Conservation (phyloP, 148 eudicot species). For the Bassia scoparia region DNA sequence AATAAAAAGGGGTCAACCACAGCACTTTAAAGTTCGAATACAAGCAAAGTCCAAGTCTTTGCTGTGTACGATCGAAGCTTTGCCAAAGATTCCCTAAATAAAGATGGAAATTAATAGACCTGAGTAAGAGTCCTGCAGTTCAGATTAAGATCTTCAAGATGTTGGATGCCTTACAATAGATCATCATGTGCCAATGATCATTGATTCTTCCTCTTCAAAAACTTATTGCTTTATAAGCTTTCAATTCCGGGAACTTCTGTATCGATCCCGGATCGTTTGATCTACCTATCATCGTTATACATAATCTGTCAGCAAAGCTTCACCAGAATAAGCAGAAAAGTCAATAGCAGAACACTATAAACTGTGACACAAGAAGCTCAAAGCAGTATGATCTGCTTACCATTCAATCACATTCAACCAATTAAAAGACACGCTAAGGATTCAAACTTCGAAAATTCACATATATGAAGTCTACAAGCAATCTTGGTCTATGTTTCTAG, state of each 20-base stretch:
- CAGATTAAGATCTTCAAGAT: conserved; percentile 1
- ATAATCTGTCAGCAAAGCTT: neutral
- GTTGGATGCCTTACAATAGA: conserved; percentile 12
- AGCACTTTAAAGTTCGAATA: neutral
- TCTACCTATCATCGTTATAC: neutral
- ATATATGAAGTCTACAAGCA: neutral
- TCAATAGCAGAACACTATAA: neutral
- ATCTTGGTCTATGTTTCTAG: neutral
- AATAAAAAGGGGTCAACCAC: neutral
- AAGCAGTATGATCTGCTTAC: neutral
- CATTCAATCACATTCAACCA: neutral
- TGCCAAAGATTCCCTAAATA: neutral
- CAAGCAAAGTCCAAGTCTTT: neutral
- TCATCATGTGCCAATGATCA: conserved; percentile 15
- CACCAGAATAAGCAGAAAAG: neutral
- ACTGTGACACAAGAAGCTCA: too few relatives aligned
- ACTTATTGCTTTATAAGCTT: neutral
- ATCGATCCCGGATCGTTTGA: neutral
- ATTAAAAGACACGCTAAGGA: neutral
- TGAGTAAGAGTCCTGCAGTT: conserved; percentile 22
- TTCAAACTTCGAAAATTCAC: neutral
- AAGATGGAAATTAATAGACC: conserved; percentile 1
- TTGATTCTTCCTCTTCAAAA: neutral
- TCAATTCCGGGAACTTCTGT: neutral
- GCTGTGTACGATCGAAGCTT: too few relatives aligned